These are phyloP conservation scores for Kodamaea kaohsiungensis DNA, from an alignment of 805 yeast genomes.

Conservation along the genomic window DNA sequence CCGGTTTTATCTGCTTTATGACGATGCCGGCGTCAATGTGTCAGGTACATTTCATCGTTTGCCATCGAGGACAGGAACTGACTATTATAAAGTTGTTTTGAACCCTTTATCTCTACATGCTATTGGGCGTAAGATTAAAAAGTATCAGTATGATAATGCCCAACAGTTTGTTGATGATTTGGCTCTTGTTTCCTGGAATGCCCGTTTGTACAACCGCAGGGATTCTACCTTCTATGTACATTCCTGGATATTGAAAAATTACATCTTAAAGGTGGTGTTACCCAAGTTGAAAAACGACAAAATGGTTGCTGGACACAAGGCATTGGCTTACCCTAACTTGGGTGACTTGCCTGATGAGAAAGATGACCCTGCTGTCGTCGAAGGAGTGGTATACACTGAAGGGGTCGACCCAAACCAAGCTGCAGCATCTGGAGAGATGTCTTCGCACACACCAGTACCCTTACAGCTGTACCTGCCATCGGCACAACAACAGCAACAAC, in stretches of 20 bases:
- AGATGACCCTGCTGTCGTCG: constrained; percentile 12
- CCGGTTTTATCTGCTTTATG: constrained; percentile 36
- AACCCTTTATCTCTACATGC: constrained; percentile 82
- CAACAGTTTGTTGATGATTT: constrained; percentile 75
- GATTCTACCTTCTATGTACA: constrained; percentile 66
- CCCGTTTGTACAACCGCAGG: constrained; percentile 76
- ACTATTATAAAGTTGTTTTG: constrained; percentile 75
- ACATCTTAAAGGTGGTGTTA: constrained; percentile 46
- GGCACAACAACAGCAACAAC: background rate
- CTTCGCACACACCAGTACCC: constrained; percentile 2
- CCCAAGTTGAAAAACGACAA: constrained; percentile 48
- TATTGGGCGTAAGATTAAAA: constrained; percentile 59
- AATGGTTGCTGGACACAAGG: constrained; percentile 32
- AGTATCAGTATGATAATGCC: constrained; percentile 54
- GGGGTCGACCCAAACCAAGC: constrained; percentile 4
- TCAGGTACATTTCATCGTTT: constrained; percentile 65
- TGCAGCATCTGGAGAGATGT: background rate
- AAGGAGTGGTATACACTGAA: constrained; percentile 13
- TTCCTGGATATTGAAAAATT: constrained; percentile 61
- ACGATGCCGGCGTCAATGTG: constrained; percentile 48
- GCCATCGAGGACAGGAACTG: constrained; percentile 71
- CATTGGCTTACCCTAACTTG: constrained; percentile 57
- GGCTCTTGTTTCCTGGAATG: constrained; percentile 88
- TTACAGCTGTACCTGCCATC: background rate
- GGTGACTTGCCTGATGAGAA: constrained; percentile 66